Conservation (phyloP, 1,139 yeast genomes). For the Debaryomyces nepalensis region DNA sequence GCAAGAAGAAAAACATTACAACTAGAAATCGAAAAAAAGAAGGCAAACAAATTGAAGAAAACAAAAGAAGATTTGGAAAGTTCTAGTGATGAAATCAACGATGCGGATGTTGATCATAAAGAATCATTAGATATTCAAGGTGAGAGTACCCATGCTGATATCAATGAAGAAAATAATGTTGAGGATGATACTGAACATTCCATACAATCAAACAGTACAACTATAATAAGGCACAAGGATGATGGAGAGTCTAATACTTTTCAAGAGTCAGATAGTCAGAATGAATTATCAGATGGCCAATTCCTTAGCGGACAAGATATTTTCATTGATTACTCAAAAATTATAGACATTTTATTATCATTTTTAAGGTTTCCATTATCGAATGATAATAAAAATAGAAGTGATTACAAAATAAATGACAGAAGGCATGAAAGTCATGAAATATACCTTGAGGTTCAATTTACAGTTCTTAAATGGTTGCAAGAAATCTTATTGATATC, state of each 20-base stretch:
- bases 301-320: slow-evolving; percentile 86
- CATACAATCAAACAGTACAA: slow-evolving; percentile 25
- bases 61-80: slow-evolving; percentile 13
- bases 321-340: slow-evolving; percentile 76
- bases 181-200: slow-evolving; percentile 22
- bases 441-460: slow-evolving; percentile 73
- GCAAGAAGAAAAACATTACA: slow-evolving; percentile 40
- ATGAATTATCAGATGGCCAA: slow-evolving; percentile 24
- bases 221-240: slow-evolving; percentile 18
- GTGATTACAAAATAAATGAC: slow-evolving; percentile 30
- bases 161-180: slow-evolving; percentile 14
- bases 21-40: slow-evolving; percentile 20
- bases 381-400: slow-evolving; percentile 23
- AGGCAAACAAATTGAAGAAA: slow-evolving; percentile 11
- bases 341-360: slow-evolving; percentile 78
- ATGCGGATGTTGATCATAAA: slow-evolving; percentile 7
- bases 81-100: slow-evolving; percentile 4
- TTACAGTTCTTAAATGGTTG: slow-evolving; percentile 84
- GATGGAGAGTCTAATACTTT: slow-evolving; percentile 18
- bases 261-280: slow-evolving; percentile 17
- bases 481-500: slow-evolving; percentile 74
- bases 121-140: slow-evolving; percentile 8
- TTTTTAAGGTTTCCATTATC: slow-evolving; percentile 63
- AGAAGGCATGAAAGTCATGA: slow-evolving; percentile 45
- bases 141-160: slow-evolving; percentile 14